A percentile compares a stretch with the other conserved stretches of the same genome.
phyloP scores from a whole-genome alignment of 768 basidiomycete species.

The Macrolepiota dolichaula region DNA sequence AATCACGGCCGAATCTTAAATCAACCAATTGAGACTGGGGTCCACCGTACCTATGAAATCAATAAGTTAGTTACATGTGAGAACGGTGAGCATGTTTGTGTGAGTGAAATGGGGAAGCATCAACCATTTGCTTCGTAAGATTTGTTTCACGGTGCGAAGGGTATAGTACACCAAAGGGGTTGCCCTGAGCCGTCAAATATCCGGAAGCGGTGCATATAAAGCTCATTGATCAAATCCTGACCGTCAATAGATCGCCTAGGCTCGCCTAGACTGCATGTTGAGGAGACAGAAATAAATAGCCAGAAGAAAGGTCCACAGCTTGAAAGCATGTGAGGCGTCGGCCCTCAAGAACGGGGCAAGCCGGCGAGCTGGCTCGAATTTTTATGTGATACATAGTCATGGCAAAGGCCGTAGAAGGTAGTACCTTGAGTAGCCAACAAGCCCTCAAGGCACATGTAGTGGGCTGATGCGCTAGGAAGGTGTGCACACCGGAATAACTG shows the following conservation, averaged over 20 bases:
- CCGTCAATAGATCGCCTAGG: neutral
- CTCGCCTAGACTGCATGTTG: constrained; percentile 1
- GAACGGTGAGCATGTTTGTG: neutral
- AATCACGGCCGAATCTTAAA: constrained; percentile 65
- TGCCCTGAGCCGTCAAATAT: neutral
- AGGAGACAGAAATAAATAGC: neutral
- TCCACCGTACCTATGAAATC: constrained; percentile 73
- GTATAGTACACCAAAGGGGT: neutral
- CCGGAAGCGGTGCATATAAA: neutral
- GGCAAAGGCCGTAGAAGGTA: too few relatives aligned
- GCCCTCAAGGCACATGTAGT: neutral
- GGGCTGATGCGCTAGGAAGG: neutral
- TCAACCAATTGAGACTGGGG: constrained; percentile 81
- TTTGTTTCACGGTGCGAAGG: neutral
- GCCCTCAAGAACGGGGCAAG: neutral
- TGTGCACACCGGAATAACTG: constrained; percentile 1
- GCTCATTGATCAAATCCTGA: neutral
- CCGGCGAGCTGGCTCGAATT: neutral
- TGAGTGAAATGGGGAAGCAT: neutral
- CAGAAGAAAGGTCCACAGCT: neutral
- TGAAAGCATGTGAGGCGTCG: neutral
- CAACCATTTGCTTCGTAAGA: neutral
- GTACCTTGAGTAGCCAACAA: neutral
- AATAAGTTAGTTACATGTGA: neutral
- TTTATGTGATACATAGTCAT: neutral